These are phyloP conservation scores for Cytospora chrysosperma DNA, from an alignment of 2,329 filamentous ascomycete species.

Conservation along the genomic window DNA sequence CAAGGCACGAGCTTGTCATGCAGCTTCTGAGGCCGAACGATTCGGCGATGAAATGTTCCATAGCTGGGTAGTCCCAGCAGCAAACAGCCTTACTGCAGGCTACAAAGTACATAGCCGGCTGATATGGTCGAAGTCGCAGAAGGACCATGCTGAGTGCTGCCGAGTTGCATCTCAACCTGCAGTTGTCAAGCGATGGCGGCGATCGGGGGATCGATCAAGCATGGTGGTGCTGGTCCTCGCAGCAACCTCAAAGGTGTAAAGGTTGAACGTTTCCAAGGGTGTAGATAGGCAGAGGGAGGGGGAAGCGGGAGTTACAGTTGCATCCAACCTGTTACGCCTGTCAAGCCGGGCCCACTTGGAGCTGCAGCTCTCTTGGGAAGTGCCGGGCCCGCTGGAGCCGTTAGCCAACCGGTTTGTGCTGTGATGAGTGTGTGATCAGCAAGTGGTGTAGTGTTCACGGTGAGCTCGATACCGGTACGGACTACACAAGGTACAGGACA, in stretches of 20 bases:
- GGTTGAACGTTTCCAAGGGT: not conserved
- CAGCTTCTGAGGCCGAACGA: constrained; percentile 5
- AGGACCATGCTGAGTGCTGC: constrained; percentile 2
- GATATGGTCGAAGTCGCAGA: not conserved
- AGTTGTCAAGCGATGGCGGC: not conserved
- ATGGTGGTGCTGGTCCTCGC: constrained; percentile 7
- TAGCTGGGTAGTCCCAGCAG: not conserved
- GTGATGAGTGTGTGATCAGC: too few species aligned
- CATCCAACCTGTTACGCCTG: constrained; percentile 22
- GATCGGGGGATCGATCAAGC: not conserved
- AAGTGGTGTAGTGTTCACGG: too few species aligned
- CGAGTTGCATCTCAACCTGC: constrained; percentile 2
- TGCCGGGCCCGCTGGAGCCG: constrained; percentile 9
- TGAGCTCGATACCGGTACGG: too few species aligned
- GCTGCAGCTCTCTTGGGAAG: constrained; percentile 14
- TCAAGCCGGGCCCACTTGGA: constrained; percentile 17
- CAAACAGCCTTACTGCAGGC: not conserved
- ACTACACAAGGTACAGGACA: too few species aligned
- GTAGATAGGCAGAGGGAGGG: too few species aligned
- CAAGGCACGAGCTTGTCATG: not conserved
- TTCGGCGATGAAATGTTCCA: not conserved
- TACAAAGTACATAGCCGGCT: too few species aligned
- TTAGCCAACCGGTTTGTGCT: too few species aligned
- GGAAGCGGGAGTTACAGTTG: constrained; percentile 9
- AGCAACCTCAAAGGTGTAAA: not conserved